Evolutionary conservation across 345 rosid genomes (phyloP).

Genomic region (Populus euphratica): DNA sequence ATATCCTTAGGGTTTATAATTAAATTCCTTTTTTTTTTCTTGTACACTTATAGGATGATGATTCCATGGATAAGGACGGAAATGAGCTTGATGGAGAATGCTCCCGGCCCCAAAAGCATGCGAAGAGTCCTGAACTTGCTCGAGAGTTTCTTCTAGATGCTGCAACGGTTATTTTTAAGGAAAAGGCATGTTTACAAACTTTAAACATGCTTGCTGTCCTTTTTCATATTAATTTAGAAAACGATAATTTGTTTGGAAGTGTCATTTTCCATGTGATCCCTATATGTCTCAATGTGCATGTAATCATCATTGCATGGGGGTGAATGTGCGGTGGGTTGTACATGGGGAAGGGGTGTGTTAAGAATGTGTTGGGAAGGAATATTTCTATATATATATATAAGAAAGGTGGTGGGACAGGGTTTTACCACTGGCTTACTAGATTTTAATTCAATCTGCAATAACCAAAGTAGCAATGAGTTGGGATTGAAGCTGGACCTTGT

Average conservation of each 20-base stretch:
- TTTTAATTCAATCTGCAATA: not conserved
- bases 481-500: not conserved
- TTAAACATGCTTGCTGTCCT: conserved; percentile 10
- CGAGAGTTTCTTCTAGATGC: conserved; percentile 99
- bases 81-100: conserved; percentile 97
- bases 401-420: not conserved
- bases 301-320: not conserved
- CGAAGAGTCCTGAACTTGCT: conserved; percentile 99
- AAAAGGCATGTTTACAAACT: conserved; percentile 58
- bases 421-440: not conserved
- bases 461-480: not conserved
- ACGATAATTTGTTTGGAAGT: not conserved
- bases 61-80: conserved; percentile 88
- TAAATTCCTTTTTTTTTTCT: not conserved
- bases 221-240: conserved; percentile 2
- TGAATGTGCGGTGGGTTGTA: conserved; percentile 5
- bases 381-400: not conserved
- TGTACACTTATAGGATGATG: conserved; percentile 70
- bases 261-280: not conserved
- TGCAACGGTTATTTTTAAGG: conserved; percentile 89
- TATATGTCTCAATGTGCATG: not conserved
- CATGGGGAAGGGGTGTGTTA: not conserved
- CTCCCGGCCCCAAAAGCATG: conserved; percentile 97
- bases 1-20: not conserved
- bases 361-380: not conserved